Percentiles rank a stretch among this genome's conserved stretches.
Evolutionary conservation across 768 basidiomycete species (phyloP).

Genomic region (Epithele typhae): DNA sequence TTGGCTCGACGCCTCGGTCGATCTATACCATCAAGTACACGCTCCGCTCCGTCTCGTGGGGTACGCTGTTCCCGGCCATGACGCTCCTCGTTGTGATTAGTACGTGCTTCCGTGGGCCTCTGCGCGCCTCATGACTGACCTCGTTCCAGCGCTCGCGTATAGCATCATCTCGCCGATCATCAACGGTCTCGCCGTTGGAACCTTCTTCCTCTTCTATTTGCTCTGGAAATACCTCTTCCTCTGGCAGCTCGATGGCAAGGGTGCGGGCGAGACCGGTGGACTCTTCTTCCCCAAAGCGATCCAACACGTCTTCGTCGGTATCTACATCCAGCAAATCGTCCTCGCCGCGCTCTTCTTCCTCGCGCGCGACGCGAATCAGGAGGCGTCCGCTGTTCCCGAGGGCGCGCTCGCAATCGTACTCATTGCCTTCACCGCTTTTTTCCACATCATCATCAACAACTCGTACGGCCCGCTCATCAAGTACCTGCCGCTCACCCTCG

Average conservation of each 20-base stretch:
- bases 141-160: constrained; percentile 60
- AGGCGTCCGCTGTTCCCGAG: constrained; percentile 61
- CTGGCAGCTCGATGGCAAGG: constrained; percentile 62
- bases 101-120: constrained; percentile 29
- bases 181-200: constrained; percentile 78
- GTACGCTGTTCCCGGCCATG: constrained; percentile 66
- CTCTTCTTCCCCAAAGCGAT: constrained; percentile 95
- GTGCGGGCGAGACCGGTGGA: constrained; percentile 79
- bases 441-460: constrained; percentile 66
- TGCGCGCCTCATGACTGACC: not conserved
- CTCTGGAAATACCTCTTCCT: constrained; percentile 58
- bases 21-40: constrained; percentile 82
- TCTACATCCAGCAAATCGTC: constrained; percentile 89
- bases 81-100: constrained; percentile 84
- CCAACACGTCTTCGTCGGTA: constrained; percentile 87
- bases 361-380: constrained; percentile 46
- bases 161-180: constrained; percentile 90
- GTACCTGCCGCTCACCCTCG: constrained; percentile 74
- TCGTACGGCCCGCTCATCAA: constrained; percentile 78
- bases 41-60: constrained; percentile 65
- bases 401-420: constrained; percentile 84
- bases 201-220: constrained; percentile 82
- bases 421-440: constrained; percentile 73
- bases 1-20: constrained; percentile 86
- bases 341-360: constrained; percentile 91